phyloP scores from a whole-genome alignment of 306 rosid species.

The Trifolium dubium region DNA sequence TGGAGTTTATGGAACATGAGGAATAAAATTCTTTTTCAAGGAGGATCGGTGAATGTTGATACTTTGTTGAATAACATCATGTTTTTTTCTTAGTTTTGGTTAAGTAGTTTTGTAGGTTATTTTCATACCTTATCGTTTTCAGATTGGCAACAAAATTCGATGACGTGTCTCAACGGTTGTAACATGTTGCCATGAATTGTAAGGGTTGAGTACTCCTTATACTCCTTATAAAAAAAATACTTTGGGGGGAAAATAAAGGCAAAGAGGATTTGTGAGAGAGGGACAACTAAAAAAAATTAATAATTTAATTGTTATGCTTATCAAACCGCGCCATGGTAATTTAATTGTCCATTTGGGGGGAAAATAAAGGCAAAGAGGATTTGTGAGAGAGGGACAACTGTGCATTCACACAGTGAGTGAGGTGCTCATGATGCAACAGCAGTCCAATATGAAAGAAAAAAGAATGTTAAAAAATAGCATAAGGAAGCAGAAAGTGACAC shows the following conservation, averaged over 20 bases:
- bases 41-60: no score
- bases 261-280: slow-evolving; percentile 27
- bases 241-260: slow-evolving; percentile 1
- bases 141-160: no score
- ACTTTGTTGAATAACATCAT: no score
- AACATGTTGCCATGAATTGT: no score
- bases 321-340: slow-evolving; percentile 33
- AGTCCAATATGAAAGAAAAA: slow-evolving; percentile 38
- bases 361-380: slow-evolving; percentile 11
- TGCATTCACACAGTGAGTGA: slow-evolving; percentile 40
- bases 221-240: no score
- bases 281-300: background rate
- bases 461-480: slow-evolving; percentile 16
- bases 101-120: no score
- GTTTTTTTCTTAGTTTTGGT: no score
- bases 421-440: slow-evolving; percentile 46
- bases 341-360: slow-evolving; percentile 30
- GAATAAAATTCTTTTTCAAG: no score
- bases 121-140: no score
- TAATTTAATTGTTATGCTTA: slow-evolving; percentile 39
- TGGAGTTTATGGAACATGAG: no score
- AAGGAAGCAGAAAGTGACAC: slow-evolving; percentile 8
- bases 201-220: no score
- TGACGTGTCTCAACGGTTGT: no score
- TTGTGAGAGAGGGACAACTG: slow-evolving; percentile 30